Base-by-base conservation (phyloP, 163 green algal species). In the Scenedesmus sp. region DNA sequence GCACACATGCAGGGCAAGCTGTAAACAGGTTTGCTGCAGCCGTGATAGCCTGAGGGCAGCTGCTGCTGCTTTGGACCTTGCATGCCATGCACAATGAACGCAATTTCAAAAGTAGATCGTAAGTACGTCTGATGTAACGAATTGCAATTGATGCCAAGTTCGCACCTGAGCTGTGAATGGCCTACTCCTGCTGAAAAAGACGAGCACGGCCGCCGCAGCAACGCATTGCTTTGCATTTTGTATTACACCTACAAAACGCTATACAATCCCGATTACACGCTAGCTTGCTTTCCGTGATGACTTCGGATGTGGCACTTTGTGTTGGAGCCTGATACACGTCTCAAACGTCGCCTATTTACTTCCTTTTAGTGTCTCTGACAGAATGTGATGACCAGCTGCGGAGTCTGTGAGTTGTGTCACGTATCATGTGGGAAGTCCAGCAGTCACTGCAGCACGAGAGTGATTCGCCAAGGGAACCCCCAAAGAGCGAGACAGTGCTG, bases 191-290 rank as follows among this genome's bases (percentile, higher is more conserved):
- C 70, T 79, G 70, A 20, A 79, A 8, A 79, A 5, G 70, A 79
- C 62, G 84, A 89, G 84, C 73, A 60, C 84, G 84, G 84, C 84
- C 84, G 84, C 84, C 84, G 84, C 84, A 89, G 84, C 84, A 89
- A 62, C 70, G 70, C 70, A 15, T 89, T 79, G 84, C 62, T 55
- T 34, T 89, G 84, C 62, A 88, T 88, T 60, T 57, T 87, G 1
- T 73, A 9, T 2, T 18, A 55, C 5, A 1, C 13, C 23, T 52
- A 79, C 0, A 0, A 46, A 79, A 16, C 70, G 46, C 5, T 13
- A 2, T 52, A 2, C 1, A 52, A 13, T 52, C 23, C 70, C 52
- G 70, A 23, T 6, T 13, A 79, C 8, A 0, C 52, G 6, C 23
- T 15, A 79, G 23, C 70, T 52, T 52, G 70, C 70, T 79, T 79